Evolutionary conservation across 2,329 filamentous ascomycete species (phyloP).

Genomic region (Sporothrix euskadiensis): DNA sequence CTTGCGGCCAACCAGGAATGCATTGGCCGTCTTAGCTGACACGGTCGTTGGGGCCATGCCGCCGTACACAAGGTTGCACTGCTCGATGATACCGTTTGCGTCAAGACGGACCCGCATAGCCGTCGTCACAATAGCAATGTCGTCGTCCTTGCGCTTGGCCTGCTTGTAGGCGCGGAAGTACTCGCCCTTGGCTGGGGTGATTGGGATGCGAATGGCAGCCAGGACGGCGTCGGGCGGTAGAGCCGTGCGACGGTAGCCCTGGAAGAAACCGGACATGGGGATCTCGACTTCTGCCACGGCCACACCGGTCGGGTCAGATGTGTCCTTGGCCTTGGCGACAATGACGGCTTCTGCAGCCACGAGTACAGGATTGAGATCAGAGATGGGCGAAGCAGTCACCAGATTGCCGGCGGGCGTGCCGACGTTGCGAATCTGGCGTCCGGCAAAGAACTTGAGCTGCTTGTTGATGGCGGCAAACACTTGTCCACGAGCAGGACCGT

Average conservation of each 20-base stretch:
- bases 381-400: conserved; percentile 92
- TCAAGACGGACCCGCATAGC: conserved; percentile 75
- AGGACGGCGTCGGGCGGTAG: conserved; percentile 81
- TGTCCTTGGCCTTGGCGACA: conserved; percentile 72
- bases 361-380: conserved; percentile 91
- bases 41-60: conserved; percentile 93
- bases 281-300: conserved; percentile 65
- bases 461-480: conserved; percentile 90
- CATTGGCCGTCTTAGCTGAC: conserved; percentile 75
- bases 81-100: conserved; percentile 65
- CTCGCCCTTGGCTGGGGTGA: conserved; percentile 73
- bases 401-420: conserved; percentile 94
- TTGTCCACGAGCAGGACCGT: conserved; percentile 70
- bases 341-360: conserved; percentile 82
- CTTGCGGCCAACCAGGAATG: conserved; percentile 73
- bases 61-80: conserved; percentile 82
- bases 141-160: conserved; percentile 94
- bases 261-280: conserved; percentile 92
- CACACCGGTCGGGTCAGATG: conserved; percentile 36
- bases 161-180: conserved; percentile 92
- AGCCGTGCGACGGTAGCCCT: conserved; percentile 82
- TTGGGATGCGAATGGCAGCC: conserved; percentile 80
- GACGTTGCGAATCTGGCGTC: conserved; percentile 94
- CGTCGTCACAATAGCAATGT: conserved; percentile 95
- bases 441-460: conserved; percentile 92